Conservation (phyloP, 371 early-diverging fungal genomes). For the Apophysomyces trapeziformis region DNA sequence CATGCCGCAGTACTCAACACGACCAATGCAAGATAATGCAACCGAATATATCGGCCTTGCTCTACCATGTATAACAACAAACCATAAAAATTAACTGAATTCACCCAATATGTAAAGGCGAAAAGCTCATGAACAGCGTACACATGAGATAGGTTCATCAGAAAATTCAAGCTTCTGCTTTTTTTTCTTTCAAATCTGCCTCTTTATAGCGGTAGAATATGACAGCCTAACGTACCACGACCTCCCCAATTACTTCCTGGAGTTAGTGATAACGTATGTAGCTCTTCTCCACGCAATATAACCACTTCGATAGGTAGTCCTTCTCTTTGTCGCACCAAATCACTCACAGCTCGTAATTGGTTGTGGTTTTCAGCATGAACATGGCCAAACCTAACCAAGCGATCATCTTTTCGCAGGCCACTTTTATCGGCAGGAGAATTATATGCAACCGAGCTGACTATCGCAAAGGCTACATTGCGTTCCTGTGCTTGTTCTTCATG, state of each 20-base stretch:
- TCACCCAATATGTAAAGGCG: neutral
- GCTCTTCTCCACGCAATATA: slow-evolving; percentile 46
- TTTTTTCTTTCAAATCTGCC: too few species aligned
- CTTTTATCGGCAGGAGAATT: slow-evolving; percentile 80
- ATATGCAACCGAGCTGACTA: slow-evolving; percentile 81
- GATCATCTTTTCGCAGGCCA: slow-evolving; percentile 67
- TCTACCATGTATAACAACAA: neutral
- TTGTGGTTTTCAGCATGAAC: slow-evolving; percentile 53
- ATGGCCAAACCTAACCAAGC: slow-evolving; percentile 65
- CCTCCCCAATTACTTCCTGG: slow-evolving; percentile 77
- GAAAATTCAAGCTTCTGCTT: too few species aligned
- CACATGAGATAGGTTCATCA: too few species aligned
- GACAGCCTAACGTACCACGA: slow-evolving; percentile 75
- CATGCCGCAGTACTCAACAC: slow-evolving; percentile 61
- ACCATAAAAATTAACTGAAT: too few species aligned
- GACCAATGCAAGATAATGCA: slow-evolving; percentile 13
- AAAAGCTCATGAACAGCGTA: neutral
- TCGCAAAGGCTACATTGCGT: slow-evolving; percentile 67
- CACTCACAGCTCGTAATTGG: slow-evolving; percentile 55
- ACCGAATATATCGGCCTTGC: neutral
- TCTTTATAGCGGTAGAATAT: slow-evolving; percentile 41
- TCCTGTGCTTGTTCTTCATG: slow-evolving; percentile 8
- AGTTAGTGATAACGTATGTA: slow-evolving; percentile 42
- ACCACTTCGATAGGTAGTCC: slow-evolving; percentile 51
- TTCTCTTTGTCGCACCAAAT: slow-evolving; percentile 59